phyloP scores from a whole-genome alignment of 768 basidiomycete species.

The Mycena alexandri region DNA sequence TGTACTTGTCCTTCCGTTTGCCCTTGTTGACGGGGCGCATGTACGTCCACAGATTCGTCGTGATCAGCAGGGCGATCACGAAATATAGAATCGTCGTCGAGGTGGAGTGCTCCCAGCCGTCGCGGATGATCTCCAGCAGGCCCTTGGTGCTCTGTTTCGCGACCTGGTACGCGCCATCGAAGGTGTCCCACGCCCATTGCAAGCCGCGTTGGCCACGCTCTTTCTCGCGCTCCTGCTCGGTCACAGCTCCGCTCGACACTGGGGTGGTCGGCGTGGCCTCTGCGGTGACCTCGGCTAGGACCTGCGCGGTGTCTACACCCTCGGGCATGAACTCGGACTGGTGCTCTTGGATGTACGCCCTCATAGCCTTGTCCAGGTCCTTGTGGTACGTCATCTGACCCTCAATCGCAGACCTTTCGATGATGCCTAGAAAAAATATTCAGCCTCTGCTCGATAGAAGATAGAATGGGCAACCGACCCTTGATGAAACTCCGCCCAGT shows the following conservation, averaged over 20 bases:
- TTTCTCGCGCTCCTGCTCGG: constrained; percentile 70
- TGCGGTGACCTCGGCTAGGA: constrained; percentile 47
- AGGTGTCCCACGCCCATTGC: constrained; percentile 92
- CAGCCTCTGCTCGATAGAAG: neutral
- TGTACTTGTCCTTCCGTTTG: constrained; percentile 61
- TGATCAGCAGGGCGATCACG: constrained; percentile 77
- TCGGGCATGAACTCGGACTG: constrained; percentile 90
- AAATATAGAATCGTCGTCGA: constrained; percentile 79
- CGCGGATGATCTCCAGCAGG: constrained; percentile 81
- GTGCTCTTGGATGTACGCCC: constrained; percentile 90
- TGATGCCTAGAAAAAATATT: constrained; percentile 76
- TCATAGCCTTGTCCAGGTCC: constrained; percentile 88
- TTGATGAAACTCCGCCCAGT: constrained; percentile 97
- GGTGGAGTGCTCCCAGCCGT: constrained; percentile 84
- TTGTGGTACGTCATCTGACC: constrained; percentile 91
- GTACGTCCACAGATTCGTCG: constrained; percentile 83
- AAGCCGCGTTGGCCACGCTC: constrained; percentile 79
- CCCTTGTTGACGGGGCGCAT: constrained; percentile 55
- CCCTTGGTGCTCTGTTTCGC: constrained; percentile 77
- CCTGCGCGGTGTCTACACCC: constrained; percentile 71
- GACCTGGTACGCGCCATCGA: constrained; percentile 81
- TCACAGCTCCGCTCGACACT: constrained; percentile 37
- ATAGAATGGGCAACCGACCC: constrained; percentile 57
- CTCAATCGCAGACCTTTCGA: constrained; percentile 91
- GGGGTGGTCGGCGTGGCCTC: constrained; percentile 27